phyloP scores from a whole-genome alignment of 768 basidiomycete species.

The Xerocomus spinulosus region DNA sequence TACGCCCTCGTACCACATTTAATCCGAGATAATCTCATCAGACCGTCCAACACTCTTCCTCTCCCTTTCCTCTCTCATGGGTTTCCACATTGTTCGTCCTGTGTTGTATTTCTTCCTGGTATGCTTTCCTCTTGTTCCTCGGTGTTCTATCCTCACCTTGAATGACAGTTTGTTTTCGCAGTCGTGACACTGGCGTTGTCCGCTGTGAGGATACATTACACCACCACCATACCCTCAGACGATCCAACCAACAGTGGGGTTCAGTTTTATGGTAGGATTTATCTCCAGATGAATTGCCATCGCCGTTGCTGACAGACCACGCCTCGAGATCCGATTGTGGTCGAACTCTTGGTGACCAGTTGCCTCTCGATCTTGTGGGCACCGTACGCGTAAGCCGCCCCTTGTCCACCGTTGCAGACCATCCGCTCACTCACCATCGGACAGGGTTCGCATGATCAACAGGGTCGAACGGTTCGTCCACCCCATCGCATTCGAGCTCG shows the following conservation, averaged over 20 bases:
- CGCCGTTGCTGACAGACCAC: not conserved
- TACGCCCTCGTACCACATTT: not conserved
- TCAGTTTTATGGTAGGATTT: not conserved
- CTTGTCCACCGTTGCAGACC: not conserved
- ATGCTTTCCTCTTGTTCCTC: not conserved
- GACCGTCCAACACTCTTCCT: not conserved
- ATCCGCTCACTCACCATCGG: not conserved
- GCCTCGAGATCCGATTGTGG: not conserved
- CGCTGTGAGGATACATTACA: not conserved
- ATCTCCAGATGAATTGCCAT: not conserved
- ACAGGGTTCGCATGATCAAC: not conserved
- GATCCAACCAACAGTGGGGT: not conserved
- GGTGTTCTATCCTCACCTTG: not conserved
- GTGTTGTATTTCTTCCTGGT: not conserved
- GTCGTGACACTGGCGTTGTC: not conserved
- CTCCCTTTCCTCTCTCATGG: not conserved
- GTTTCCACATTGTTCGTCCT: not conserved
- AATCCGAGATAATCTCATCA: not conserved
- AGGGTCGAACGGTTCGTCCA: not conserved
- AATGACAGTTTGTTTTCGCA: not conserved
- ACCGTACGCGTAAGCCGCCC: not conserved
- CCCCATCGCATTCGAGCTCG: not conserved
- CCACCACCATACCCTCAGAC: not conserved
- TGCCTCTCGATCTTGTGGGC: not conserved
- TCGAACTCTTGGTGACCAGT: not conserved